phyloP scores from a whole-genome alignment of 495 filamentous ascomycete species.

The Penicillium nucicola region DNA sequence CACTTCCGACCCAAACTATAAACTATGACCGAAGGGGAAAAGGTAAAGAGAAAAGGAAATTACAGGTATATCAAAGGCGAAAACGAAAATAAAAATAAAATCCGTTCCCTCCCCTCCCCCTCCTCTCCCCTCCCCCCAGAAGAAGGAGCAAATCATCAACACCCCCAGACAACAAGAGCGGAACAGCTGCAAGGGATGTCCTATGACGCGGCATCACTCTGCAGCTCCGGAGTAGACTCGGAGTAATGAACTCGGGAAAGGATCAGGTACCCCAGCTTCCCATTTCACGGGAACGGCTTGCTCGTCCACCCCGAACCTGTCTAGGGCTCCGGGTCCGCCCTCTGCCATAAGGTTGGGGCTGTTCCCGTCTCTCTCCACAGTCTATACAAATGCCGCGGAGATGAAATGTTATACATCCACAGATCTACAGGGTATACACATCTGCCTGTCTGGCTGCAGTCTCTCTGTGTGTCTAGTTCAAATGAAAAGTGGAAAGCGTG shows the following conservation, averaged over 20 bases:
- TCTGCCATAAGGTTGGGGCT: conserved; percentile 19
- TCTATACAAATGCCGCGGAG: background rate
- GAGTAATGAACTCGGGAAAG: background rate
- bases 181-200: conserved; percentile 1
- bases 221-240: background rate
- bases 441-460: too few species aligned
- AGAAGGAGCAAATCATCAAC: too few species aligned
- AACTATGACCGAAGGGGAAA: too few species aligned
- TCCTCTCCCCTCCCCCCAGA: too few species aligned
- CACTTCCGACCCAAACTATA: too few species aligned
- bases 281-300: conserved; percentile 3
- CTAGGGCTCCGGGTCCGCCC: conserved; percentile 1
- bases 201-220: background rate
- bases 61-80: too few species aligned
- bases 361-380: conserved; percentile 11
- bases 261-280: background rate
- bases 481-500: background rate
- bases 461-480: too few species aligned
- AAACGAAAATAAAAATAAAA: background rate
- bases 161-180: background rate
- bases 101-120: too few species aligned
- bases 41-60: background rate
- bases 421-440: too few species aligned
- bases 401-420: background rate
- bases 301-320: conserved; percentile 1